phyloP scores from a whole-genome alignment of 2,329 filamentous ascomycete species.

The Sclerotinia sclerotiorum region DNA sequence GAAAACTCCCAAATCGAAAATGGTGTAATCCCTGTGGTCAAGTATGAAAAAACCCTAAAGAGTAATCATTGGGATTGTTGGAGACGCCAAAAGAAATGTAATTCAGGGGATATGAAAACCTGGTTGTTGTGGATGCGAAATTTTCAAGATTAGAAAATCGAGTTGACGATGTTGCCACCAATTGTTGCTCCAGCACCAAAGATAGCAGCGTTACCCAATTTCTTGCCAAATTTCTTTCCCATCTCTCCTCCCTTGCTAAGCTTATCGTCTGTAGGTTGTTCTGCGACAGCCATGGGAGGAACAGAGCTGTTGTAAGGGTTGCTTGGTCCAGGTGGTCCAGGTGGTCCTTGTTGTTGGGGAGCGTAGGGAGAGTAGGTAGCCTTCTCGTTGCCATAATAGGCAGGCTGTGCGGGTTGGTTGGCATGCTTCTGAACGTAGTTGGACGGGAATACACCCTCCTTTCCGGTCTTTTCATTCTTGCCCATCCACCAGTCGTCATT shows the following conservation, averaged over 20 bases:
- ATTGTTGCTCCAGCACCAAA: conserved; percentile 92
- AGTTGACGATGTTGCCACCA: conserved; percentile 85
- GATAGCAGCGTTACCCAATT: conserved; percentile 79
- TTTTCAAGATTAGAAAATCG: conserved; percentile 66
- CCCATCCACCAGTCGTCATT: conserved; percentile 98
- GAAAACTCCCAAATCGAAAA: conserved; percentile 2
- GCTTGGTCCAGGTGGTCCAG: conserved; percentile 49
- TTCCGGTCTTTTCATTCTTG: conserved; percentile 75
- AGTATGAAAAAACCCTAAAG: not conserved
- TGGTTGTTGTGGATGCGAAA: not conserved
- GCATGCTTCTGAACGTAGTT: conserved; percentile 76
- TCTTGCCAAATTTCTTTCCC: conserved; percentile 96
- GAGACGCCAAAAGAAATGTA: not conserved
- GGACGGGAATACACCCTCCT: conserved; percentile 92
- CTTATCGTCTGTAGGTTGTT: conserved; percentile 48
- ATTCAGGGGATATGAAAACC: not conserved
- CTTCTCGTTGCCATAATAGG: conserved; percentile 32
- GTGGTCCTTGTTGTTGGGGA: conserved; percentile 28
- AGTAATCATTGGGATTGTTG: not conserved
- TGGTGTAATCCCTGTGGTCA: not conserved
- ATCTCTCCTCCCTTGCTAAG: conserved; percentile 56
- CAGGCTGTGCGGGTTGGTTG: conserved; percentile 38
- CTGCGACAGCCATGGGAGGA: conserved; percentile 72
- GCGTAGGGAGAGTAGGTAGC: conserved; percentile 24
- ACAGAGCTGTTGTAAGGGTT: conserved; percentile 68